Conservation (phyloP, 257 asterid species). For the Solanum tarapatanum region DNA sequence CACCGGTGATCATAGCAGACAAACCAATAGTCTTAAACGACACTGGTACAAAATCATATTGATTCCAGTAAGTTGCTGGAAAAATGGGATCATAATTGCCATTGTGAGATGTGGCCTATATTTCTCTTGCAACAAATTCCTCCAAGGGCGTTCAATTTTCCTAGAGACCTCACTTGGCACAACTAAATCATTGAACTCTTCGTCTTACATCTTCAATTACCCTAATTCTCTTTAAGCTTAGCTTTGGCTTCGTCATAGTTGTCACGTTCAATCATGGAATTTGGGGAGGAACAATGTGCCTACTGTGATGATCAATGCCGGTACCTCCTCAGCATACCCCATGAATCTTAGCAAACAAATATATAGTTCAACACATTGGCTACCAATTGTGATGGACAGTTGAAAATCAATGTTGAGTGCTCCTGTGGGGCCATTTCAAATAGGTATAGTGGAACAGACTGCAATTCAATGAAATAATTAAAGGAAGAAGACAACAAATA, state of each 20-base stretch:
- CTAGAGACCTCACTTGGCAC: not conserved
- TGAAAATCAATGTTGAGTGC: too few species aligned
- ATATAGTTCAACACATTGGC: conserved; percentile 49
- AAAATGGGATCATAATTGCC: not conserved
- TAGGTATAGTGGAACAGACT: too few species aligned
- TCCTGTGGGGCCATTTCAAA: too few species aligned
- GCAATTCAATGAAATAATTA: too few species aligned
- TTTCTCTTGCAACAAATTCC: conserved; percentile 34
- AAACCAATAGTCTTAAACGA: not conserved
- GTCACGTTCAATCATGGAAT: conserved; percentile 13
- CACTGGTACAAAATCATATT: not conserved
- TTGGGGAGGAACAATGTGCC: conserved; percentile 66
- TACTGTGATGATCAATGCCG: conserved; percentile 49
- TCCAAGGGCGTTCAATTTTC: conserved; percentile 56
- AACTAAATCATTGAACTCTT: conserved; percentile 57
- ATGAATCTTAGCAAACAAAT: conserved; percentile 36
- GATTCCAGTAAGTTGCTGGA: too few species aligned
- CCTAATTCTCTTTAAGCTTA: conserved; percentile 34
- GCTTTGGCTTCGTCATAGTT: conserved; percentile 33
- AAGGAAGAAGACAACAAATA: too few species aligned
- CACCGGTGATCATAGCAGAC: not conserved
- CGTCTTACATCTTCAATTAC: conserved; percentile 37
- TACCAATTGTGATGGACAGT: not conserved
- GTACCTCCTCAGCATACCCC: conserved; percentile 77
- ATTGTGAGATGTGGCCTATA: not conserved